Conservation (phyloP, 805 yeast genomes). For the Yueomyces sp. region DNA sequence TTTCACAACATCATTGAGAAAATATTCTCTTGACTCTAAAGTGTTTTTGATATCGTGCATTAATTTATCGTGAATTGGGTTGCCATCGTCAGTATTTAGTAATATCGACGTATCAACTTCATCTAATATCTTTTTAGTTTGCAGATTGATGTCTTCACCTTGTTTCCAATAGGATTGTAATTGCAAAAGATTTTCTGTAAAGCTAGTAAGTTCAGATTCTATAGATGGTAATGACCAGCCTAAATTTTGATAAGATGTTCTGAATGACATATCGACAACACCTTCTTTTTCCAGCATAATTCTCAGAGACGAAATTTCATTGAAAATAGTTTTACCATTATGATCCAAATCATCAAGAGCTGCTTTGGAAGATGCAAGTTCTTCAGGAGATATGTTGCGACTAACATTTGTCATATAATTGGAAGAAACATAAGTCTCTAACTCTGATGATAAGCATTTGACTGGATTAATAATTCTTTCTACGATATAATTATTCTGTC, state of each 20-base stretch:
- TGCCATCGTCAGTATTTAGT: constrained; percentile 17
- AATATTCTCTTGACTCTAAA: constrained; percentile 11
- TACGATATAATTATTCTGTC: constrained; percentile 41
- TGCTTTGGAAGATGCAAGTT: constrained; percentile 43
- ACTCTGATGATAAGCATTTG: constrained; percentile 30
- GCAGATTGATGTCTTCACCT: constrained; percentile 50
- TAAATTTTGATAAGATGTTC: neutral
- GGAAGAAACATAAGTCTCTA: constrained; percentile 48
- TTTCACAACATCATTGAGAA: constrained; percentile 28
- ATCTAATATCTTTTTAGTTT: constrained; percentile 33
- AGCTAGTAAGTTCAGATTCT: constrained; percentile 1
- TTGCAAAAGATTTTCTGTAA: constrained; percentile 29
- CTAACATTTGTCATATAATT: constrained; percentile 22
- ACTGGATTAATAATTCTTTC: constrained; percentile 36
- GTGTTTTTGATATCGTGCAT: constrained; percentile 5
- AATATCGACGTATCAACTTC: constrained; percentile 35
- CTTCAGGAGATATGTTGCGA: constrained; percentile 36
- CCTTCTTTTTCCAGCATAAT: constrained; percentile 29
- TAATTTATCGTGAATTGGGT: constrained; percentile 21
- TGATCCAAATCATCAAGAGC: constrained; percentile 38
- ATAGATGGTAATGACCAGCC: neutral
- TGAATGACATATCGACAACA: constrained; percentile 24
- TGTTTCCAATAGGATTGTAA: constrained; percentile 37
- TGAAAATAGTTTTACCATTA: neutral
- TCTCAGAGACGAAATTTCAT: neutral